Percentiles rank a stretch among this genome's conserved stretches.
phyloP scores from a whole-genome alignment of 768 basidiomycete species.

The Mycena galopus region DNA sequence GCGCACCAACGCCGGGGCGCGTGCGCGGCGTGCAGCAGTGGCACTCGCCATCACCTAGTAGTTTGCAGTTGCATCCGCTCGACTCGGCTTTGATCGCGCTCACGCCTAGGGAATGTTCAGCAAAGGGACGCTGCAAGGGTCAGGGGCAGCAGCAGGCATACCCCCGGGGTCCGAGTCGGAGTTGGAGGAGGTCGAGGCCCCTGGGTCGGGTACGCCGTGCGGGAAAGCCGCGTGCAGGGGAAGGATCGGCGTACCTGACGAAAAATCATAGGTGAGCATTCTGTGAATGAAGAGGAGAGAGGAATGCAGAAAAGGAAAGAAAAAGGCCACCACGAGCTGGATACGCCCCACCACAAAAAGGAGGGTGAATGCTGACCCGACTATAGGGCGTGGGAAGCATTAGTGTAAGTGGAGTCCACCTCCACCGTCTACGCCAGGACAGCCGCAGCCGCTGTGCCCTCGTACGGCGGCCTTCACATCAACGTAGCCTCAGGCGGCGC shows the following conservation, averaged over 20 bases:
- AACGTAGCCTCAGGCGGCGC: no score
- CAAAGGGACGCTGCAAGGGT: constrained; percentile 50
- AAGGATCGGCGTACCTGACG: constrained; percentile 68
- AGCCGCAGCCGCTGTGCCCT: no score
- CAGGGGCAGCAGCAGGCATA: constrained; percentile 66
- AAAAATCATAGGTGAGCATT: no score
- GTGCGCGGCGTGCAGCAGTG: constrained; percentile 70
- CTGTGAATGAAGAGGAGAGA: no score
- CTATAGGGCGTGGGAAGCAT: no score
- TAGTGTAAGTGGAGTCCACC: no score
- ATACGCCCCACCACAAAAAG: no score
- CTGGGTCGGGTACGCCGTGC: constrained; percentile 78
- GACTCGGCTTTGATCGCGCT: background rate
- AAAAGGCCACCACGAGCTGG: no score
- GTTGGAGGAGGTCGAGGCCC: constrained; percentile 69
- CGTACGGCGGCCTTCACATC: no score
- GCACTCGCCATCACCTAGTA: constrained; percentile 63
- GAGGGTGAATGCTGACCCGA: no score
- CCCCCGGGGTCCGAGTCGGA: constrained; percentile 75
- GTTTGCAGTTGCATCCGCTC: constrained; percentile 65
- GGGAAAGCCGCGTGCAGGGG: constrained; percentile 84
- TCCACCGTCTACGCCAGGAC: no score
- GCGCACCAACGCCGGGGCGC: constrained; percentile 41
- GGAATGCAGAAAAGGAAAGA: no score
- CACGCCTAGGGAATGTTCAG: constrained; percentile 61